Conservation (phyloP, 192 early-diverging fungal species). For the Coemansia sp. region DNA sequence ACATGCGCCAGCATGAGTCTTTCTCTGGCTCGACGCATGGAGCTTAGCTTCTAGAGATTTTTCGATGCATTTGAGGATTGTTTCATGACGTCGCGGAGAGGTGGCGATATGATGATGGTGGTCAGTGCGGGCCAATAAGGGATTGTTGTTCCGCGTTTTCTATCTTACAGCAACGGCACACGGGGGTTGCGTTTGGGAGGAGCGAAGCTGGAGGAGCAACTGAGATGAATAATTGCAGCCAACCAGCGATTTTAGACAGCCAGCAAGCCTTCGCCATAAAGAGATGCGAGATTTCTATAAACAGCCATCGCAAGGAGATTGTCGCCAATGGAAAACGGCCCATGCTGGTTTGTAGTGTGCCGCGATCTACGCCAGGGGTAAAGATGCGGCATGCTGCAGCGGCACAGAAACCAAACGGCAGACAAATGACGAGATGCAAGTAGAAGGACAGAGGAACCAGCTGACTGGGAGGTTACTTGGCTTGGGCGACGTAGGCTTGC, state of each 20-base stretch:
- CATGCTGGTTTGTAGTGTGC: neutral
- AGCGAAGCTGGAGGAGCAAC: neutral
- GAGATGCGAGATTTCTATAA: neutral
- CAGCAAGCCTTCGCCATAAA: neutral
- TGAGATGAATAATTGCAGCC: neutral
- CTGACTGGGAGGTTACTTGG: neutral
- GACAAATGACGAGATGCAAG: neutral
- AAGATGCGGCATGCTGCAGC: neutral
- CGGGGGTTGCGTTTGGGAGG: neutral
- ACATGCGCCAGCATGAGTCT: conserved; percentile 25
- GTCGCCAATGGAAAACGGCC: neutral
- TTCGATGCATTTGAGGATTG: neutral
- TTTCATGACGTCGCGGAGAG: neutral
- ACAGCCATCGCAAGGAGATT: neutral
- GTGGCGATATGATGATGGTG: neutral
- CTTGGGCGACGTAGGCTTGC: neutral
- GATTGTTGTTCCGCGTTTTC: neutral
- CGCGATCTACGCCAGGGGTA: conserved; percentile 1
- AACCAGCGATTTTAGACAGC: neutral
- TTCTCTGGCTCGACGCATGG: conserved; percentile 16
- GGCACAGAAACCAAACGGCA: neutral
- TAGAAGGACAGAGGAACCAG: neutral
- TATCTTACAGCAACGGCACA: neutral
- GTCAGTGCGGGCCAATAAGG: neutral
- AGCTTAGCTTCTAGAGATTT: neutral